These are phyloP conservation scores for Chrysanthemum lavandulifolium DNA, from an alignment of 129 eudicot species.

Conservation along the genomic window DNA sequence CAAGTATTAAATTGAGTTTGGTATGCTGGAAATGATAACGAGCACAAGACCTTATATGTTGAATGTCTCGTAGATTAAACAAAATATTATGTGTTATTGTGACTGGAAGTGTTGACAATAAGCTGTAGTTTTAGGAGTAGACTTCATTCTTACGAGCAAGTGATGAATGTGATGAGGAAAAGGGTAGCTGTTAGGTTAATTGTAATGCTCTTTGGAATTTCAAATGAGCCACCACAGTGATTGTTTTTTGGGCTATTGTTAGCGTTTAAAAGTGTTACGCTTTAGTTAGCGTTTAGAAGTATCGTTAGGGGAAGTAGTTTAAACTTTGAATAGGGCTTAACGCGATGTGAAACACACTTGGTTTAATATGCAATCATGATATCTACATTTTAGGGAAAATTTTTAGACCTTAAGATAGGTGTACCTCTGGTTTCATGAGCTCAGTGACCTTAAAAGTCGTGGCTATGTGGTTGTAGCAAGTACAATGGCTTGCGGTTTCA, in stretches of 20 bases:
- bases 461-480: neutral
- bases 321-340: neutral
- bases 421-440: neutral
- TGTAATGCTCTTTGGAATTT: constrained; percentile 3
- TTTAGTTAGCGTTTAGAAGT: neutral
- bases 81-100: neutral
- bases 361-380: too few species aligned
- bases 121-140: neutral
- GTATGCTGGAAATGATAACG: neutral
- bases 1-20: neutral
- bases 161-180: neutral
- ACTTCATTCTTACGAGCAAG: neutral
- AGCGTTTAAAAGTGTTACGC: neutral
- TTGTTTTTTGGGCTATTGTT: neutral
- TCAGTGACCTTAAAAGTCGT: neutral
- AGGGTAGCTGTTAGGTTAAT: neutral
- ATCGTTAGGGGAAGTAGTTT: neutral
- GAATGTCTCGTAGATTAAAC: neutral
- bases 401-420: too few species aligned
- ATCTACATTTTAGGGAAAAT: too few species aligned
- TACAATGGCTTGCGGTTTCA: neutral
- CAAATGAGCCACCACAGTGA: neutral
- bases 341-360: too few species aligned
- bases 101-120: neutral
- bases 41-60: neutral